These are phyloP conservation scores for Hygrophoropsis aurantiaca DNA, from an alignment of 768 basidiomycete genomes.

Conservation along the genomic window DNA sequence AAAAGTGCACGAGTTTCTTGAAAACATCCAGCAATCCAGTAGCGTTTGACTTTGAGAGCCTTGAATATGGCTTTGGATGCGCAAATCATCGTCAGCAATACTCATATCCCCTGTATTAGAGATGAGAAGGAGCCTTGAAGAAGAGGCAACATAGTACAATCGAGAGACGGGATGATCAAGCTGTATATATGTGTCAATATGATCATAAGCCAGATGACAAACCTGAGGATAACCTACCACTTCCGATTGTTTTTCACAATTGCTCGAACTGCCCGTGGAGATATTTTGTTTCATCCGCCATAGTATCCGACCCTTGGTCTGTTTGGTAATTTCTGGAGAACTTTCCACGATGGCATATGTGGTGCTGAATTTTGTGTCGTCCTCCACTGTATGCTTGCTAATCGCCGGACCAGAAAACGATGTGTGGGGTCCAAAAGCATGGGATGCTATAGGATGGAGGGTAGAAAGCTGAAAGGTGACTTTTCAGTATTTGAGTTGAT, in stretches of 20 bases:
- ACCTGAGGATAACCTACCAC: slow-evolving; percentile 39
- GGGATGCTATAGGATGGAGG: slow-evolving; percentile 64
- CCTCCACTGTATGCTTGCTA: slow-evolving; percentile 35
- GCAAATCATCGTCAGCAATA: slow-evolving; percentile 27
- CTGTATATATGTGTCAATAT: slow-evolving; percentile 30
- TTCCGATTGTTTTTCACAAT: slow-evolving; percentile 40
- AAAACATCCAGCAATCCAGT: slow-evolving; percentile 31
- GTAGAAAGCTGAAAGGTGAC: slow-evolving; percentile 66
- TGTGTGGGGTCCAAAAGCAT: slow-evolving; percentile 68
- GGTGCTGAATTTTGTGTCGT: slow-evolving; percentile 36
- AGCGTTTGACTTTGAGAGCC: slow-evolving; percentile 27
- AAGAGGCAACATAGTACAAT: slow-evolving; percentile 33
- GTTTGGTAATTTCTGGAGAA: slow-evolving; percentile 43
- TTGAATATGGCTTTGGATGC: slow-evolving; percentile 20
- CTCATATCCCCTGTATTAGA: slow-evolving; percentile 33
- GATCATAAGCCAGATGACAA: slow-evolving; percentile 1
- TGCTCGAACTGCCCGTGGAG: slow-evolving; percentile 29
- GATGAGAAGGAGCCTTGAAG: slow-evolving; percentile 30
- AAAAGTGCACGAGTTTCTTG: slow-evolving; percentile 26
- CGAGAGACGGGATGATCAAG: slow-evolving; percentile 41
- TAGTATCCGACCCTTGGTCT: slow-evolving; percentile 48
- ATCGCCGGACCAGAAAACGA: slow-evolving; percentile 61
- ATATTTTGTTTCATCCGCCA: slow-evolving; percentile 63
- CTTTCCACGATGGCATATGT: slow-evolving; percentile 57
- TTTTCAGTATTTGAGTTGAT: too few species aligned